Evolutionary conservation across 2,329 filamentous ascomycete genomes (phyloP).

Genomic region (Xylariomycetidae sp.): DNA sequence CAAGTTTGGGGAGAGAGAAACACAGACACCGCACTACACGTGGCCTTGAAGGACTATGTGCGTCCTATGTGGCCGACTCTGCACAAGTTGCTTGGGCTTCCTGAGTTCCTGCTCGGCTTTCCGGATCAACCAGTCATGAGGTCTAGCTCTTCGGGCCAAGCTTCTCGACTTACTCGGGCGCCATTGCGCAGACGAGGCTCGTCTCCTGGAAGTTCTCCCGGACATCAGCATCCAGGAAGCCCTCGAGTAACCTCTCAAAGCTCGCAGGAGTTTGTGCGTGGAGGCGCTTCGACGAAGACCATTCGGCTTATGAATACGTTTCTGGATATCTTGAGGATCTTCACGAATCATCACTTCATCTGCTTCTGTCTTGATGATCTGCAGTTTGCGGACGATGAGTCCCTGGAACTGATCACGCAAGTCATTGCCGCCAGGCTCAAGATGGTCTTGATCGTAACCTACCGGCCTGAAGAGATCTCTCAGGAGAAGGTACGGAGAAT

Average conservation of each 20-base stretch:
- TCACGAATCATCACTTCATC: conserved; percentile 79
- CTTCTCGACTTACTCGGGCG: conserved; percentile 25
- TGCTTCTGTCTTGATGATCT: conserved; percentile 86
- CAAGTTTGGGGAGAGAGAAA: conserved; percentile 63
- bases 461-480: conserved; percentile 59
- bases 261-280: conserved; percentile 55
- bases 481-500: conserved; percentile 49
- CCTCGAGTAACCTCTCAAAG: conserved; percentile 39
- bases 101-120: conserved; percentile 62
- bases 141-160: conserved; percentile 30
- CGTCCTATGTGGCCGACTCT: conserved; percentile 59
- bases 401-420: conserved; percentile 73
- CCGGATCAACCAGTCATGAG: conserved; percentile 32
- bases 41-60: conserved; percentile 54
- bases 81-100: conserved; percentile 54
- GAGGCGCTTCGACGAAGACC: conserved; percentile 53
- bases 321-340: conserved; percentile 74
- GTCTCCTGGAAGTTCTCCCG: conserved; percentile 41
- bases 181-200: conserved; percentile 39
- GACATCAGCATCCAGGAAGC: conserved; percentile 26
- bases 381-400: conserved; percentile 86
- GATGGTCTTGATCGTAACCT: conserved; percentile 76
- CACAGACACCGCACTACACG: conserved; percentile 58
- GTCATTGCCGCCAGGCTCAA: conserved; percentile 74
- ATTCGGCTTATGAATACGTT: conserved; percentile 83